These are phyloP conservation scores for Helicostylum pulchrum DNA, from an alignment of 192 early-diverging fungal genomes.

Conservation along the genomic window DNA sequence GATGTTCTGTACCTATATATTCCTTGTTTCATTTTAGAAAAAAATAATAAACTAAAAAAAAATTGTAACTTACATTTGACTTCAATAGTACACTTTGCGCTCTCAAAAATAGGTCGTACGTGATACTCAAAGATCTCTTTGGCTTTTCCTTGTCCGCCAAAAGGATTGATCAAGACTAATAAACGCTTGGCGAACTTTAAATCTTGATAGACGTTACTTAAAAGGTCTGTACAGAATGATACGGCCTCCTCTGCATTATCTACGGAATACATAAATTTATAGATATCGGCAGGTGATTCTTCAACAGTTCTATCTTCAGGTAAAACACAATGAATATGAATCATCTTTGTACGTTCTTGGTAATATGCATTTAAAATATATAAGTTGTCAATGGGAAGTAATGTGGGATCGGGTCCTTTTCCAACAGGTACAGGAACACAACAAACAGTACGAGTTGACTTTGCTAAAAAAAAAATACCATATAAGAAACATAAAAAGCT, in stretches of 20 bases:
- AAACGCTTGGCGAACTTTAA: conserved; percentile 32
- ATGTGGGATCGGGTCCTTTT: conserved; percentile 17
- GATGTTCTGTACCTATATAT: conserved; percentile 54
- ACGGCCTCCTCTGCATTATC: conserved; percentile 9
- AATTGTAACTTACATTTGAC: conserved; percentile 41
- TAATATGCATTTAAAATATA: conserved; percentile 21
- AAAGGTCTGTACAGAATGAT: conserved; percentile 19
- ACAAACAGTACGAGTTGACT: conserved; percentile 11
- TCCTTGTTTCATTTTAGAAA: neutral
- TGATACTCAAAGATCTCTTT: conserved; percentile 47
- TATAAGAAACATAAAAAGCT: neutral
- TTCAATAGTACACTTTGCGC: conserved; percentile 55
- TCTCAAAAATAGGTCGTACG: conserved; percentile 59
- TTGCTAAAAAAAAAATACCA: conserved; percentile 4
- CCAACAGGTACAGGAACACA: conserved; percentile 29
- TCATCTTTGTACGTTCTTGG: conserved; percentile 23
- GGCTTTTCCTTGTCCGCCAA: conserved; percentile 68
- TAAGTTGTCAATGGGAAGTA: conserved; percentile 27
- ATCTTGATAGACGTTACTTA: conserved; percentile 25
- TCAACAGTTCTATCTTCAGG: conserved; percentile 19
- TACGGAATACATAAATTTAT: conserved; percentile 31
- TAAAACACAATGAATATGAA: conserved; percentile 28
- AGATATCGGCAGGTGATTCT: conserved; percentile 17
- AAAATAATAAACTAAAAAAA: neutral
- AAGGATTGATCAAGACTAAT: conserved; percentile 70